Evolutionary conservation across 371 early-diverging fungal species (phyloP).

Genomic region (Lichtheimia corymbifera): DNA sequence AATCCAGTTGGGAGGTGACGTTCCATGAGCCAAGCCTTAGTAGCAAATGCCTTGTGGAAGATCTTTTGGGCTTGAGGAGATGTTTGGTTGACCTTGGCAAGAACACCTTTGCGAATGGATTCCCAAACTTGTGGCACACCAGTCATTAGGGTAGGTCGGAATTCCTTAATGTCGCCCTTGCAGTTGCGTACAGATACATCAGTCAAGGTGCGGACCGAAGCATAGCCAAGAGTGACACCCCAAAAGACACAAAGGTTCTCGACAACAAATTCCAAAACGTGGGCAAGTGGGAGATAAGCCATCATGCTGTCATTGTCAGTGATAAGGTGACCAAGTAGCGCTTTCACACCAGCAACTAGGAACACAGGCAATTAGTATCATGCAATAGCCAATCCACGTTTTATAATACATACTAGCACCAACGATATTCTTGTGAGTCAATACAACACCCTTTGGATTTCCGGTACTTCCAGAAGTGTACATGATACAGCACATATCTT

Average conservation of each 20-base stretch:
- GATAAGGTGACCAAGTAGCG: slow-evolving; percentile 40
- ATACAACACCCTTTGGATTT: slow-evolving; percentile 86
- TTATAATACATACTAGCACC: slow-evolving; percentile 52
- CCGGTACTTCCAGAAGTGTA: slow-evolving; percentile 97
- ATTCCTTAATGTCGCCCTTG: slow-evolving; percentile 73
- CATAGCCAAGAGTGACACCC: slow-evolving; percentile 83
- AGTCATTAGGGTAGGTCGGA: slow-evolving; percentile 82
- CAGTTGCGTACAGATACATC: slow-evolving; percentile 87
- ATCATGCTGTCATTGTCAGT: slow-evolving; percentile 66
- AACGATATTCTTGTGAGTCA: slow-evolving; percentile 85
- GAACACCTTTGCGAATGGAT: slow-evolving; percentile 74
- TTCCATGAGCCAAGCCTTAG: slow-evolving; percentile 55
- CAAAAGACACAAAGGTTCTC: slow-evolving; percentile 65
- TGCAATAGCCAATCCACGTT: background rate
- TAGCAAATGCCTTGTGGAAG: slow-evolving; percentile 55
- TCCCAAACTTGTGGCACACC: slow-evolving; percentile 90
- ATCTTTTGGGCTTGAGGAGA: slow-evolving; percentile 33
- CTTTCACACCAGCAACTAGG: slow-evolving; percentile 55
- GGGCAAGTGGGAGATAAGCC: slow-evolving; percentile 93
- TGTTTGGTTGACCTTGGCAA: slow-evolving; percentile 47
- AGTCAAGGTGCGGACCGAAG: slow-evolving; percentile 76
- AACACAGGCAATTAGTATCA: background rate
- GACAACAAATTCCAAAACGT: slow-evolving; percentile 82
- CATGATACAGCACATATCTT: slow-evolving; percentile 89
- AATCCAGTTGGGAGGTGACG: slow-evolving; percentile 57